These are phyloP conservation scores for Actinidia chinensis DNA, from an alignment of 179 eudicot genomes.

Conservation along the genomic window DNA sequence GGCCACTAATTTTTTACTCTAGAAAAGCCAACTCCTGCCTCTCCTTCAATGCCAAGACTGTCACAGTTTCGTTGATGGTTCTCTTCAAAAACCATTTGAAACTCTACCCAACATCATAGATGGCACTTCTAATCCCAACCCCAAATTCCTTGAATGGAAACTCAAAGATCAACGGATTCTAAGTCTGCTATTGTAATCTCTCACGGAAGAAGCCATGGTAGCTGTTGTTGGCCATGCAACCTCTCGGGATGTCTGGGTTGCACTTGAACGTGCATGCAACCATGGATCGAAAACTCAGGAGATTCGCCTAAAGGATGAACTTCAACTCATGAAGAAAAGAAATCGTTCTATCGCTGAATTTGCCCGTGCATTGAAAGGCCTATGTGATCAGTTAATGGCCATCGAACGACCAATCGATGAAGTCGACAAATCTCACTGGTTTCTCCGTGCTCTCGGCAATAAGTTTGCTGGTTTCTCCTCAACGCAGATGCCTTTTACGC, in stretches of 20 bases:
- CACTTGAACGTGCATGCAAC: slow-evolving; percentile 3
- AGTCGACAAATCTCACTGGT: no score
- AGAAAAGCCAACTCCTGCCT: neutral
- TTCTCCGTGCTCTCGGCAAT: no score
- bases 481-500: no score
- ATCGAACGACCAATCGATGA: neutral
- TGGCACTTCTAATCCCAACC: neutral
- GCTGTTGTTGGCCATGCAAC: slow-evolving; percentile 5
- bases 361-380: neutral
- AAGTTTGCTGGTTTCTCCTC: no score
- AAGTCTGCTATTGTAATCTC: neutral
- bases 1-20: neutral
- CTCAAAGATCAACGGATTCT: neutral
- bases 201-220: slow-evolving; percentile 20
- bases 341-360: neutral
- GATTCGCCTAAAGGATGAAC: slow-evolving; percentile 3
- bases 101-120: neutral
- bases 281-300: neutral
- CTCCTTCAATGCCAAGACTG: neutral
- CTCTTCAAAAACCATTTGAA: neutral
- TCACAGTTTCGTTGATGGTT: neutral
- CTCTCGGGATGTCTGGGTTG: slow-evolving; percentile 4
- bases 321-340: neutral
- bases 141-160: neutral
- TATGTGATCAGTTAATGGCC: neutral